Evolutionary conservation across 768 basidiomycete species (phyloP), one percentile per base, ranked within the genome.

Genomic region (Kwoniella dendrophila): DNA sequence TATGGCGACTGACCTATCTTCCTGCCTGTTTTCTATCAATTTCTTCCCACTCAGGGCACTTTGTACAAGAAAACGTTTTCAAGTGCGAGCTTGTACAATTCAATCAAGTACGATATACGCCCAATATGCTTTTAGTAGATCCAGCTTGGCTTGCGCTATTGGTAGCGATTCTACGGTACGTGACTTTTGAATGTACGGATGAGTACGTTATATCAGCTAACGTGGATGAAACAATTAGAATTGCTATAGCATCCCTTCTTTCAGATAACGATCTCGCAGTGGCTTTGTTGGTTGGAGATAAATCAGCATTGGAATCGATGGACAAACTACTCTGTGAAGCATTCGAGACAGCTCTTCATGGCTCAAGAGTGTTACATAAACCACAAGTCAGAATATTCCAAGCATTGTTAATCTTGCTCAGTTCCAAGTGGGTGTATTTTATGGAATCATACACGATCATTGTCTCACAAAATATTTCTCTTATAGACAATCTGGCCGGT

Each of bases 101-200:
- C 33, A 33, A 10, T 20, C 40, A 34, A 43, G 44, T 49, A 11
- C 30, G 56, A 8, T 12, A n/a, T 24, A 18, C 22, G 45, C 32
- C 44, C 8, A 36, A 20, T n/a, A 10, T 47, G 10, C 4, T 58
- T 22, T 33, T 58, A 5, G 45, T 58, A 6, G 56, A 58, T 32
- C 56, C 56, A 47, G 56, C 56, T 26, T 58, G 56, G 56, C 32
- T 58, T 3, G 47, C 56, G 2, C 24, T 58, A 34, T 34, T 58
- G 18, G 24, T 58, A 10, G 56, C 56, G 29, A 34, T 58, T n/a
- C 33, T 45, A 7, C 45, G 56, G 56, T 58, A 47, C 22, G 45
- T 26, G 16, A 16, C 18, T 18, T n/a, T 10, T 29, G 43, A 10
- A 16, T n/a, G n/a, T n/a, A n/a, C n/a, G n/a, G n/a, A n/a, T n/a